A percentile compares a stretch with the other conserved stretches of the same genome.
These are phyloP conservation scores for Trichoderma gracile DNA, from an alignment of 2,329 filamentous ascomycete genomes.

Conservation along the genomic window DNA sequence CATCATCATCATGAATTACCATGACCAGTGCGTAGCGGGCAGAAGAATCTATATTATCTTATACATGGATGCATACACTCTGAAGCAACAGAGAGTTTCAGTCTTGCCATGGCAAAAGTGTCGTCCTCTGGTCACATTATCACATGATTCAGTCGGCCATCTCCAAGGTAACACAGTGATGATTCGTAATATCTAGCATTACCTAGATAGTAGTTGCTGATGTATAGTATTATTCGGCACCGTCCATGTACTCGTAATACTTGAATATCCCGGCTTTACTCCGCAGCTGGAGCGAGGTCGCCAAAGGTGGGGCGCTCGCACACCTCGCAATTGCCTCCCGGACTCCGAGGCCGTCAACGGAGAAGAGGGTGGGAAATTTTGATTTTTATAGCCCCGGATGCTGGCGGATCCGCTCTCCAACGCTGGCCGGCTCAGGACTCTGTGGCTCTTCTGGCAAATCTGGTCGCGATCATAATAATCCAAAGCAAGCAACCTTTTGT, in stretches of 20 bases:
- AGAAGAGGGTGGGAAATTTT: slow-evolving; percentile 39
- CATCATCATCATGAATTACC: too few relatives aligned
- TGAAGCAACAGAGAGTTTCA: too few relatives aligned
- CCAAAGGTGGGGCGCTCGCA: slow-evolving; percentile 11
- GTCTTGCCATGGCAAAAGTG: too few relatives aligned
- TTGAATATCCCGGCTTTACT: slow-evolving; percentile 15
- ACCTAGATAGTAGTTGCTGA: too few relatives aligned
- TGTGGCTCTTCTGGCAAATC: neutral
- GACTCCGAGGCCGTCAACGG: slow-evolving; percentile 44
- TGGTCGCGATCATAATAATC: neutral
- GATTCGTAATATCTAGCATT: neutral
- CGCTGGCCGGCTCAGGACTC: slow-evolving; percentile 8
- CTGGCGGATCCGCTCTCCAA: slow-evolving; percentile 15
- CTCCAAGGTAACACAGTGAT: too few relatives aligned
- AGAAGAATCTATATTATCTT: too few relatives aligned
- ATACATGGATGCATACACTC: too few relatives aligned
- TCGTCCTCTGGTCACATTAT: too few relatives aligned
- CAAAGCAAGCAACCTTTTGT: neutral
- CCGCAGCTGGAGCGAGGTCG: neutral
- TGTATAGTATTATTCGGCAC: too few relatives aligned
- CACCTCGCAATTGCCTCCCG: slow-evolving; percentile 29
- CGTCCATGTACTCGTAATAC: too few relatives aligned
- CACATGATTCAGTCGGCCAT: too few relatives aligned
- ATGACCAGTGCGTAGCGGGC: too few relatives aligned
- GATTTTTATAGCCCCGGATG: slow-evolving; percentile 36